phyloP scores from a whole-genome alignment of 148 eudicot genomes.

The Camellia japonica region DNA sequence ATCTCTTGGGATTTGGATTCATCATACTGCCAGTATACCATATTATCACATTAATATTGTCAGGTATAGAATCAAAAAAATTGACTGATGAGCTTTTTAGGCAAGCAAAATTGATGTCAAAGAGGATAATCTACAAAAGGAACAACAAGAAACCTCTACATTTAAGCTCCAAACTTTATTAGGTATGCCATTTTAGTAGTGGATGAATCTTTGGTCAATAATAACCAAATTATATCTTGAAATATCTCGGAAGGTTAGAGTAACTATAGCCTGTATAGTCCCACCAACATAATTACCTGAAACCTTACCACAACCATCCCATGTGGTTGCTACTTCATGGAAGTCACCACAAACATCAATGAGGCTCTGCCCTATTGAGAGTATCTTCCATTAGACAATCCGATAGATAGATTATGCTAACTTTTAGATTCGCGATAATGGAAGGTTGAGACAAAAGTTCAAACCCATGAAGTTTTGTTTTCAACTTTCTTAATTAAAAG shows the following conservation, averaged over 20 bases:
- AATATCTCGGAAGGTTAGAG: not conserved
- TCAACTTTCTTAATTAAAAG: too few species aligned
- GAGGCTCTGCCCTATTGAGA: too few species aligned
- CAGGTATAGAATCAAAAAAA: not conserved
- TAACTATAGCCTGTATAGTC: not conserved
- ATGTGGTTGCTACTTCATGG: too few species aligned
- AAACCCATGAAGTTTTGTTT: not conserved
- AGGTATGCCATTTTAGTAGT: not conserved
- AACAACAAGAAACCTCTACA: not conserved
- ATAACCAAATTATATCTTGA: not conserved
- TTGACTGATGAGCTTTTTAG: not conserved
- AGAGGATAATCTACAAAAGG: not conserved
- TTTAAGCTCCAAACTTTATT: not conserved
- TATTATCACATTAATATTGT: not conserved
- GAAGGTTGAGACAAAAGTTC: not conserved
- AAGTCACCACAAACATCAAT: not conserved
- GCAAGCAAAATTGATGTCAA: not conserved
- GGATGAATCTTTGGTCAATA: not conserved
- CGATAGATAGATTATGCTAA: too few species aligned
- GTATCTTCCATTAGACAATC: too few species aligned
- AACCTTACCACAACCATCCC: not conserved
- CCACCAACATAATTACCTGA: not conserved
- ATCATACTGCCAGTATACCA: slow-evolving; percentile 46
- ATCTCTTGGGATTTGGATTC: slow-evolving; percentile 80
- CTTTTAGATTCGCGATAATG: not conserved